Conservation (phyloP, 2,329 filamentous ascomycete genomes). For the Epichloe baconii region DNA sequence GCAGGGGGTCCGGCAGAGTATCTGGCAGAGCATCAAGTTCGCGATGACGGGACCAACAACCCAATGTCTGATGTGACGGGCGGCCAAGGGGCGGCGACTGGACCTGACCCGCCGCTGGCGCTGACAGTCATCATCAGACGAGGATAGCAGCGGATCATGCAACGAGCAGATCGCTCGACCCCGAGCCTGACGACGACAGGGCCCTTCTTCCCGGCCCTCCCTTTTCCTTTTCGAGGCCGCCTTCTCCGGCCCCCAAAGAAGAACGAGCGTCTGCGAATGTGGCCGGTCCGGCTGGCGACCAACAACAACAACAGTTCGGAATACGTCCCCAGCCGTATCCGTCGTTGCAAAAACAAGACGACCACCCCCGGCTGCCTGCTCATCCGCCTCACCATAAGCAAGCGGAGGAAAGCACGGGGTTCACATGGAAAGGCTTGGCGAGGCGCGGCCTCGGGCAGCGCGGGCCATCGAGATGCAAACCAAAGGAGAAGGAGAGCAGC, state of each 20-base stretch:
- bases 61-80: not conserved
- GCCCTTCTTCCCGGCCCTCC: not conserved
- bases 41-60: not conserved
- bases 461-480: constrained; percentile 6
- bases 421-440: constrained; percentile 20
- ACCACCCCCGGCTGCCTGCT: too few relatives aligned
- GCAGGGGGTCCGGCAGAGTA: not conserved
- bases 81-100: too few relatives aligned
- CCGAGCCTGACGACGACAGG: not conserved
- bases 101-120: not conserved
- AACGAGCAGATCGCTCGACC: not conserved
- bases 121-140: not conserved
- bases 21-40: not conserved
- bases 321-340: not conserved
- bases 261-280: not conserved
- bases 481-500: constrained; percentile 11
- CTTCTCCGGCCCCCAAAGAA: not conserved
- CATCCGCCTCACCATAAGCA: too few relatives aligned
- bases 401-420: constrained; percentile 9
- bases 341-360: too few relatives aligned
- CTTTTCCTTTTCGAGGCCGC: not conserved
- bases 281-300: not conserved
- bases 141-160: not conserved
- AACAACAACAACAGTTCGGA: not conserved
- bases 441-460: constrained; percentile 12